Evolutionary conservation across 2,329 filamentous ascomycete species (phyloP).

Genomic region (Xylariaceae sp.): DNA sequence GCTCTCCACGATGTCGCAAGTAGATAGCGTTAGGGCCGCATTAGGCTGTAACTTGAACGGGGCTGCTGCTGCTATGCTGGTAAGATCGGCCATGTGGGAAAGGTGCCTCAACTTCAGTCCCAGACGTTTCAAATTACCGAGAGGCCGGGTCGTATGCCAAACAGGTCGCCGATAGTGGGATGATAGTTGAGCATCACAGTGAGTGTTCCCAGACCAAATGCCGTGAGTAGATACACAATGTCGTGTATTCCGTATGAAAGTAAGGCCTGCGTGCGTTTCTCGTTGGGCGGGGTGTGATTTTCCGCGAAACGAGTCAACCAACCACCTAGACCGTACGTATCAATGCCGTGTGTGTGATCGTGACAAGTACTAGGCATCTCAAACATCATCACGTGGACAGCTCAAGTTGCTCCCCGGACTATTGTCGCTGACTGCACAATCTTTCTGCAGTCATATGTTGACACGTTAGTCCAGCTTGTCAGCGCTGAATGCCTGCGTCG

Average conservation of each 20-base stretch:
- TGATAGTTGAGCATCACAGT: too few species aligned
- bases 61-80: background rate
- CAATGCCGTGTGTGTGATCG: too few species aligned
- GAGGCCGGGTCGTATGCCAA: too few species aligned
- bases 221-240: background rate
- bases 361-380: background rate
- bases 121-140: background rate
- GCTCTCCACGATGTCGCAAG: background rate
- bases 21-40: conserved; percentile 1
- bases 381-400: background rate
- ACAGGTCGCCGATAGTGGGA: too few species aligned
- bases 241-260: too few species aligned
- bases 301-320: too few species aligned
- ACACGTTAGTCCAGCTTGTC: background rate
- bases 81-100: conserved; percentile 2
- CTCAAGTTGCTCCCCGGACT: background rate
- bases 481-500: background rate
- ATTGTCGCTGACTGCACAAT: background rate
- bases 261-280: too few species aligned
- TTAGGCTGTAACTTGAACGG: conserved; percentile 16
- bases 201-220: too few species aligned
- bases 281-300: too few species aligned
- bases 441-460: background rate
- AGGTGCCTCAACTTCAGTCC: conserved; percentile 4
- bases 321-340: too few species aligned